These are phyloP conservation scores for Cryptococcus maquisensis DNA, from an alignment of 1,284 basidiomycete species.

Conservation along the genomic window DNA sequence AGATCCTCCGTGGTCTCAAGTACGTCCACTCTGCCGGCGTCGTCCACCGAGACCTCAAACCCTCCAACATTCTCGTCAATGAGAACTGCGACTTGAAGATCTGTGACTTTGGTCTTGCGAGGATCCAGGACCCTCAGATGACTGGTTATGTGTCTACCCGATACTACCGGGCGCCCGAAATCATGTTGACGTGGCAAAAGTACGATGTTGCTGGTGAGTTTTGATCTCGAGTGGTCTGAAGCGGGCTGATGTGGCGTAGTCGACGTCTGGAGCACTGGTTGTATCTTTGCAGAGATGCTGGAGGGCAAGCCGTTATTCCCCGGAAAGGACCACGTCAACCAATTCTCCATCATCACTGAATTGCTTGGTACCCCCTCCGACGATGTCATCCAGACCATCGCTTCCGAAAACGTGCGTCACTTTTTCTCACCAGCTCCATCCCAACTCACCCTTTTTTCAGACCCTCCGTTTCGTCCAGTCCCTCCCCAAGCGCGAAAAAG, in stretches of 20 bases:
- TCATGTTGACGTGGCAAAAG: constrained; percentile 99
- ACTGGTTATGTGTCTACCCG: constrained; percentile 98
- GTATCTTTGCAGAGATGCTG: constrained; percentile 99
- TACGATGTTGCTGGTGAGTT: constrained; percentile 83
- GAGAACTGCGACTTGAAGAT: constrained; percentile 99
- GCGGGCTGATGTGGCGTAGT: constrained; percentile 50
- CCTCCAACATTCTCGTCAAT: constrained; percentile 98
- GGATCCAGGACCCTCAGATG: constrained; percentile 93
- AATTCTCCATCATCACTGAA: constrained; percentile 99
- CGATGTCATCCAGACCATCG: constrained; percentile 99
- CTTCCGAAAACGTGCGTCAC: constrained; percentile 82
- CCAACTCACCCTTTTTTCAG: constrained; percentile 50
- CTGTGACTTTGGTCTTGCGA: constrained; percentile 96
- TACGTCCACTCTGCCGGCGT: constrained; percentile 99
- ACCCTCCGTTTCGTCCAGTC: constrained; percentile 99
- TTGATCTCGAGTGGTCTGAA: not conserved
- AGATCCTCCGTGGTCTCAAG: constrained; percentile 96
- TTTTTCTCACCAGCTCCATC: not conserved
- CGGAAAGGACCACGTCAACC: constrained; percentile 98
- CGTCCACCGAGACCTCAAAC: constrained; percentile 98
- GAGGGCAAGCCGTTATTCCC: constrained; percentile 99
- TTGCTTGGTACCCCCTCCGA: constrained; percentile 95
- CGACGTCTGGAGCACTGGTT: constrained; percentile 98
- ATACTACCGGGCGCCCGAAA: constrained; percentile 98
- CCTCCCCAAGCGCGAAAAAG: constrained; percentile 89